Evolutionary conservation across 257 asterid genomes (phyloP).

Genomic region (Solanum piurae): DNA sequence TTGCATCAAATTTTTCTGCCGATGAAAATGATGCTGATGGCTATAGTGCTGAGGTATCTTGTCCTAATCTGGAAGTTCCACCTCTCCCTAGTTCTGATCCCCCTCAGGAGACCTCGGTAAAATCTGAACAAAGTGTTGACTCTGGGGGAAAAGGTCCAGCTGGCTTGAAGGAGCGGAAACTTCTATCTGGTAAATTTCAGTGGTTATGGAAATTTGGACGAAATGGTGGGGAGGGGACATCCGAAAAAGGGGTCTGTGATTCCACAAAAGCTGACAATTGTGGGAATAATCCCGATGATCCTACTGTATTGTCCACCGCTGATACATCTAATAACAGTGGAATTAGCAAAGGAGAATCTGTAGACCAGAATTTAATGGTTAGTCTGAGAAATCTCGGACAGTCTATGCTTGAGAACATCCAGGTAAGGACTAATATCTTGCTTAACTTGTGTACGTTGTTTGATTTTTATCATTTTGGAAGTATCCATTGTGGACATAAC

Average conservation of each 20-base stretch:
- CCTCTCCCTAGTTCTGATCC: slow-evolving; percentile 10
- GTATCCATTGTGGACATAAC: not conserved
- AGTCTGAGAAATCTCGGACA: slow-evolving; percentile 30
- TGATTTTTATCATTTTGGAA: not conserved
- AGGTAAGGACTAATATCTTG: slow-evolving; percentile 17
- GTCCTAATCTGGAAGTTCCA: slow-evolving; percentile 16
- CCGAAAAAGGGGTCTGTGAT: slow-evolving; percentile 19
- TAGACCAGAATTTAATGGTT: slow-evolving; percentile 26
- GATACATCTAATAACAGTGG: not conserved
- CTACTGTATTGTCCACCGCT: not conserved
- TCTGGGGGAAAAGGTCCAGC: slow-evolving; percentile 1
- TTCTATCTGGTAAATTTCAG: slow-evolving; percentile 19
- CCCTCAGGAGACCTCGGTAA: slow-evolving; percentile 16
- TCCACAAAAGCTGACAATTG: slow-evolving; percentile 4
- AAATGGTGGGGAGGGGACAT: slow-evolving; percentile 18
- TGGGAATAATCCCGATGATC: not conserved
- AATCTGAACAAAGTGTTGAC: slow-evolving; percentile 22
- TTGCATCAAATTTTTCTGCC: slow-evolving; percentile 41
- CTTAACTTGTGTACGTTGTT: not conserved
- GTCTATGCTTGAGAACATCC: slow-evolving; percentile 37
- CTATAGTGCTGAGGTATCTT: slow-evolving; percentile 8
- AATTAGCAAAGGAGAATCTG: slow-evolving; percentile 23
- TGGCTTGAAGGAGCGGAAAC: slow-evolving; percentile 21
- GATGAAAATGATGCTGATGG: slow-evolving; percentile 28
- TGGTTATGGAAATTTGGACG: slow-evolving; percentile 39